Base-by-base conservation (phyloP, 176 grass and related monocot genomes). In the Carex scoparia region DNA sequence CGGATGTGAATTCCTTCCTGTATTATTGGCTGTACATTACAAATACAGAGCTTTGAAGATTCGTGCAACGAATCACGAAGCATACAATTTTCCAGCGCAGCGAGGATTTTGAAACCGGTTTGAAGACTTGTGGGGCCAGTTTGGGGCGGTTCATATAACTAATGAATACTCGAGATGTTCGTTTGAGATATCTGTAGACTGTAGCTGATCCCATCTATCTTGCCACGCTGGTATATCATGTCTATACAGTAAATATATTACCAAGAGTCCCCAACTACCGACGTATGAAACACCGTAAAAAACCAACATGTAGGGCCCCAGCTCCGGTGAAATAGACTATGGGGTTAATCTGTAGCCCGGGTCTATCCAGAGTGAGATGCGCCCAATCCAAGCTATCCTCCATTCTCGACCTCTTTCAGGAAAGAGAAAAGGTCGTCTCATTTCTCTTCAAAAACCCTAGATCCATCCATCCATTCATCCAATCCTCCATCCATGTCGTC, bases 401-500 rank as follows among this genome's bases (percentile, higher is more conserved):
- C 69, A 72, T 46, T 72, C 55, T 81, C 79, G 55, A 57, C 57
- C 55, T 46, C 79, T 63, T 46, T 64, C 42, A 16, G 15, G 4
- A 77, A 85, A 58, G 23, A 88, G 28, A 73, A 35, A 51, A 16
- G 58, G 71, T 94, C 18, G 93, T 91, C 46, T 98, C 88, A 35
- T 84, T 89, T 86, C 80, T 83, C 85, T 93, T 89, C 85, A 51
- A 85, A 89, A 89, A 72, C 87, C 11, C 14, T 62, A 85, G 56
- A 86, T 86, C 40, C 49, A 63, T 69, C 16, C 80, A 7, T 74
- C 87, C 37, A 74, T 86, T 28, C 57, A 23, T 55, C 68, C 8
- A 59, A 9, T 65, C 64, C 63, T 18, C 86, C 86, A 10, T 65
- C 88, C 27, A 95, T 93, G 67, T 93, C 93, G 38, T 95, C 93